Evolutionary conservation across 345 rosid genomes (phyloP).

Genomic region (Populus nigra): DNA sequence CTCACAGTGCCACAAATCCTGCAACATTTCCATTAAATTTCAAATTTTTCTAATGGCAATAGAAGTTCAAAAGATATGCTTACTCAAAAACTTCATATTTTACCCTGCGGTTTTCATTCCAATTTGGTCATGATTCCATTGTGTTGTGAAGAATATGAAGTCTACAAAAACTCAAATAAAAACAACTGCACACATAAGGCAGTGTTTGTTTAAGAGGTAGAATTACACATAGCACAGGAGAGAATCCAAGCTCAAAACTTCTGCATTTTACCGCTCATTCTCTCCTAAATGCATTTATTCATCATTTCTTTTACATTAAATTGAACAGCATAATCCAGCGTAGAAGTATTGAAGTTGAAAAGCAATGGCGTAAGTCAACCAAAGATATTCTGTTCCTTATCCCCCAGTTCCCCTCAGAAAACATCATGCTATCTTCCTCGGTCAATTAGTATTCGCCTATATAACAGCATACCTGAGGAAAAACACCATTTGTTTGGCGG

Average conservation of each 20-base stretch:
- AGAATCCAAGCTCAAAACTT: too few species aligned
- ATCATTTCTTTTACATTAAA: not conserved
- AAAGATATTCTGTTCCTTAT: not conserved
- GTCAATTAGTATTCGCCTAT: not conserved
- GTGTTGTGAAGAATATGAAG: not conserved
- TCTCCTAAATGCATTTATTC: not conserved
- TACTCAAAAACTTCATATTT: not conserved
- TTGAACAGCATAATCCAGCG: not conserved
- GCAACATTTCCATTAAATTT: conserved; percentile 26
- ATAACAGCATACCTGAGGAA: conserved; percentile 75
- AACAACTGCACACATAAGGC: not conserved
- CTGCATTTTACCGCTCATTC: not conserved
- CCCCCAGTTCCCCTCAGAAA: not conserved
- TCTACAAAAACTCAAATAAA: not conserved
- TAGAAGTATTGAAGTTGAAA: not conserved
- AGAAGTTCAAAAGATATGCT: conserved; percentile 1
- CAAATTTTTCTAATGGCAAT: not conserved
- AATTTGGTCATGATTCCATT: not conserved
- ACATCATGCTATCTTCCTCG: not conserved
- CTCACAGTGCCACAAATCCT: conserved; percentile 99
- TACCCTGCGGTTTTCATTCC: not conserved
- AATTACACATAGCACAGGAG: too few species aligned
- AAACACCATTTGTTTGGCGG: conserved; percentile 90
- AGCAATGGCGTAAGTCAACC: not conserved
- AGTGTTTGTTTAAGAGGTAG: not conserved